phyloP scores from a whole-genome alignment of 108 stramenopile species.

The Nannochloropsis oceanica region DNA sequence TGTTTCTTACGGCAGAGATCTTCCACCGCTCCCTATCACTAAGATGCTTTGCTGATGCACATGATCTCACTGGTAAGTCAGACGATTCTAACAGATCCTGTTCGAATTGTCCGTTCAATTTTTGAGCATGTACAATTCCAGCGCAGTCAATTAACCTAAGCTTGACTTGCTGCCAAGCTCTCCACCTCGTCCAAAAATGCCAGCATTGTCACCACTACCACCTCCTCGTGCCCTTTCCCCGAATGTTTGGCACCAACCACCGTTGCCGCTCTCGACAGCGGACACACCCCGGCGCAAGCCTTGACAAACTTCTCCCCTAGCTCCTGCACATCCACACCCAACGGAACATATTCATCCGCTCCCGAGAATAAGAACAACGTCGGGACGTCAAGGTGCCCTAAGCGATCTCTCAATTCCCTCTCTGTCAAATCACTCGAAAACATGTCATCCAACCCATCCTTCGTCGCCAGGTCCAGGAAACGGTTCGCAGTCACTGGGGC shows the following conservation, averaged over 20 bases:
- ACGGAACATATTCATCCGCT: conserved; percentile 68
- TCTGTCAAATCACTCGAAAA: conserved; percentile 73
- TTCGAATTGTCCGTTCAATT: too few species aligned
- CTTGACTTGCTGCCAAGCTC: neutral
- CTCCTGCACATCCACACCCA: conserved; percentile 36
- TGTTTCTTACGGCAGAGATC: too few species aligned
- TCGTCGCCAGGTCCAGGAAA: conserved; percentile 54
- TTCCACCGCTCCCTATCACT: too few species aligned
- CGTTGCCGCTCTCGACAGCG: neutral
- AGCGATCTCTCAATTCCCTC: conserved; percentile 44
- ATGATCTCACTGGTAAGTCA: too few species aligned
- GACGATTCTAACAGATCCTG: too few species aligned
- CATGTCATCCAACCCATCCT: conserved; percentile 70
- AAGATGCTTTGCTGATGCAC: too few species aligned
- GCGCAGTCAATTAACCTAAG: too few species aligned
- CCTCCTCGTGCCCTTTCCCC: neutral
- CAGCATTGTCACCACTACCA: neutral
- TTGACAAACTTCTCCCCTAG: conserved; percentile 44
- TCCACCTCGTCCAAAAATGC: neutral
- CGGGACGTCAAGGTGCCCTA: conserved; percentile 36
- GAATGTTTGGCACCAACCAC: neutral
- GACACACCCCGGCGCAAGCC: conserved; percentile 14
- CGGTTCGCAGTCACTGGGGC: conserved; percentile 80
- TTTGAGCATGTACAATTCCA: too few species aligned
- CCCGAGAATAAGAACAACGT: conserved; percentile 62